These are phyloP conservation scores for Nothomitra cinnamomea DNA, from an alignment of 2,329 filamentous ascomycete genomes.

Conservation along the genomic window DNA sequence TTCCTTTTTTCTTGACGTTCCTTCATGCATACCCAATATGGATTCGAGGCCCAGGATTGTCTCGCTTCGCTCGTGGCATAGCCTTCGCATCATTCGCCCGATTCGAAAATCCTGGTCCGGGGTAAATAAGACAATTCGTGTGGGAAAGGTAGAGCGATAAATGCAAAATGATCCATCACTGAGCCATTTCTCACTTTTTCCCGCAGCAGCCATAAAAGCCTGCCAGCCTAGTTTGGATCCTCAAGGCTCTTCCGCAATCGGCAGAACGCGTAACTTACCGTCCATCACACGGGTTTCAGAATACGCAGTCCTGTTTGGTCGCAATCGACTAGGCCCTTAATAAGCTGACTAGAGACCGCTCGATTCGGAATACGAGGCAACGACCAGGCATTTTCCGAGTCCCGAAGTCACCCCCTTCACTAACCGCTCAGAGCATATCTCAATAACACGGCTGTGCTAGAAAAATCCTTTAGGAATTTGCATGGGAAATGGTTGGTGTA, in stretches of 20 bases:
- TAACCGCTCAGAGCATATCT: conserved; percentile 3
- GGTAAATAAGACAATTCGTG: conserved; percentile 1
- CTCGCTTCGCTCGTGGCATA: not conserved
- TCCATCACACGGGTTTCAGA: conserved; percentile 3
- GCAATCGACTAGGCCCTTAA: not conserved
- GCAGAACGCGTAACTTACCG: conserved; percentile 1
- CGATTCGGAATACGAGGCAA: conserved; percentile 1
- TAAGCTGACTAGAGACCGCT: not conserved
- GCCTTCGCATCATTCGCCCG: not conserved
- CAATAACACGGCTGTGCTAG: not conserved
- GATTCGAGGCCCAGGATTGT: not conserved
- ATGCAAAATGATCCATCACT: not conserved
- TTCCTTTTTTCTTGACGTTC: not conserved
- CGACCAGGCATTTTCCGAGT: not conserved
- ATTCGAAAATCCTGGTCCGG: not conserved
- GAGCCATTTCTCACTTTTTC: conserved; percentile 1
- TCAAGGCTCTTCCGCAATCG: not conserved
- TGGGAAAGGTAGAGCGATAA: not conserved
- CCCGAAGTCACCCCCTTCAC: not conserved
- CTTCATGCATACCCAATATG: not conserved
- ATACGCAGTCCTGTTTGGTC: not conserved
- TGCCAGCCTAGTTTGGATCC: not conserved
- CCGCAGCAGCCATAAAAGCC: not conserved
- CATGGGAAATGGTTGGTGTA: not conserved
- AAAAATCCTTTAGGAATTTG: conserved; percentile 3